phyloP scores from a whole-genome alignment of 805 yeast genomes.

The Schizosaccharomyces octosporus region DNA sequence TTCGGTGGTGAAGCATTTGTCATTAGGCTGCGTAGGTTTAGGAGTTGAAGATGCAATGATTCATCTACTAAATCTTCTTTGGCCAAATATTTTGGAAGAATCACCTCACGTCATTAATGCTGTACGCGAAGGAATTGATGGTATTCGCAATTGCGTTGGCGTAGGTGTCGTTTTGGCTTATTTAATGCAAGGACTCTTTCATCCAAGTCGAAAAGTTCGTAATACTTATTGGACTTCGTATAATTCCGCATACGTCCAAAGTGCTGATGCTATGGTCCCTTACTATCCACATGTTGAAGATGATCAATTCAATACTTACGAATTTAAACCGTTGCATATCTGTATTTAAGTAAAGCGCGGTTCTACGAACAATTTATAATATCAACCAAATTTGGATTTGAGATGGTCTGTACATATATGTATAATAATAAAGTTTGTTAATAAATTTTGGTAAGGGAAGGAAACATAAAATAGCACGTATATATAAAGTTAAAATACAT shows the following conservation, averaged over 20 bases:
- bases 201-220: slow-evolving; percentile 76
- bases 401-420: neutral
- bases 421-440: neutral
- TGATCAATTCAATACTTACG: slow-evolving; percentile 3
- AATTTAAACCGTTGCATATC: neutral
- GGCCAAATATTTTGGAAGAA: slow-evolving; percentile 81
- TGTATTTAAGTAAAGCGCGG: neutral
- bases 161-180: slow-evolving; percentile 52
- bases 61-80: slow-evolving; percentile 52
- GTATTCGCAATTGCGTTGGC: slow-evolving; percentile 49
- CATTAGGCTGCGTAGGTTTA: slow-evolving; percentile 49
- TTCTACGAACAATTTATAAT: neutral
- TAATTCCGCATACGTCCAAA: slow-evolving; percentile 51
- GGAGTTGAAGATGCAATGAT: slow-evolving; percentile 64
- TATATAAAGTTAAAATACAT: too few species aligned
- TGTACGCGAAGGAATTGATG: slow-evolving; percentile 56
- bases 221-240: slow-evolving; percentile 64
- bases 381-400: neutral
- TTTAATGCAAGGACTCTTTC: slow-evolving; percentile 70
- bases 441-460: too few species aligned
- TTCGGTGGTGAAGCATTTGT: slow-evolving; percentile 57
- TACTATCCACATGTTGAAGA: slow-evolving; percentile 41
- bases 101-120: slow-evolving; percentile 85
- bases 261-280: slow-evolving; percentile 56
- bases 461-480: too few species aligned